Conservation (phyloP, 2,329 filamentous ascomycete species). For the Trichothecium sympodiale region DNA sequence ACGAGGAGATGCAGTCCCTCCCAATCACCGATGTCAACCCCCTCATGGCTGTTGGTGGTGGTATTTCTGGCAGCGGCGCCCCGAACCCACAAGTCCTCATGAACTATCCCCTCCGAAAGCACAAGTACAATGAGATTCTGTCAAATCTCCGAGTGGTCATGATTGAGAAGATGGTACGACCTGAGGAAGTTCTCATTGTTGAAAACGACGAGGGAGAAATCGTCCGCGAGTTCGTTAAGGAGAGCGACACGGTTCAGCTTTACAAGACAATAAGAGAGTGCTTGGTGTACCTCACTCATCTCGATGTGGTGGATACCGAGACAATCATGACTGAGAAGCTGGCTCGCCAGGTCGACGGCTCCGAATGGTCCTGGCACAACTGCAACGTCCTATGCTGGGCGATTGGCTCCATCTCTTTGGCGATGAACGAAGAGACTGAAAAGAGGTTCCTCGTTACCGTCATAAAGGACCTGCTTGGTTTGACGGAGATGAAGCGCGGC, state of each 20-base stretch:
- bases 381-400: conserved; percentile 99
- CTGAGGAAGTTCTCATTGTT: conserved; percentile 96
- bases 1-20: conserved; percentile 96
- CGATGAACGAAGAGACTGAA: conserved; percentile 99
- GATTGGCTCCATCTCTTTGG: conserved; percentile 94
- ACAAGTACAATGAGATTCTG: conserved; percentile 92
- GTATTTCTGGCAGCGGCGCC: conserved; percentile 64
- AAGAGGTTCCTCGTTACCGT: conserved; percentile 97
- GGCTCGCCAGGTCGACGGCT: conserved; percentile 84
- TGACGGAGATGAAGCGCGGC: conserved; percentile 98
- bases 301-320: conserved; percentile 95
- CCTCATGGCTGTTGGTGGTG: conserved; percentile 62
- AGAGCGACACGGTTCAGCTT: conserved; percentile 95
- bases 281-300: conserved; percentile 89
- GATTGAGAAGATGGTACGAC: conserved; percentile 99
- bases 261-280: conserved; percentile 99
- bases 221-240: conserved; percentile 97
- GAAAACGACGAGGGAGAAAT: conserved; percentile 99
- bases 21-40: conserved; percentile 91
- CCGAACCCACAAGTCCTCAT: conserved; percentile 75
- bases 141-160: conserved; percentile 93
- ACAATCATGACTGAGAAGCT: conserved; percentile 99
- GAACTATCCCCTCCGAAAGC: conserved; percentile 89
- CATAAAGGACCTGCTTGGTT: conserved; percentile 91
- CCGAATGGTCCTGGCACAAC: conserved; percentile 98